Base-by-base conservation (phyloP, 345 rosid genomes). In the Eucalyptus leucophloia region DNA sequence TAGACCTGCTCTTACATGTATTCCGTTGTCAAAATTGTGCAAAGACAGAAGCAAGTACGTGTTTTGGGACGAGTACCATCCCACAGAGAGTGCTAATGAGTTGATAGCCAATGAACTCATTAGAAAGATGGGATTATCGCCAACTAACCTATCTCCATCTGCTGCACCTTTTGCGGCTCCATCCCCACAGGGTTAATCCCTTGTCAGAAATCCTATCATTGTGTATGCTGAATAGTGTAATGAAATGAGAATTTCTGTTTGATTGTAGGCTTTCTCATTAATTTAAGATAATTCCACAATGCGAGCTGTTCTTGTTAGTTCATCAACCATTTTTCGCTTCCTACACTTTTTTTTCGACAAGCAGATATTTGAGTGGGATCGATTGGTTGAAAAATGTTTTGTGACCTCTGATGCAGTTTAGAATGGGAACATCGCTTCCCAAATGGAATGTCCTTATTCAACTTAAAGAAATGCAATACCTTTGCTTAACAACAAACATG, bases 1-100 rank as follows among this genome's bases (percentile, higher is more conserved):
- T 89, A 89, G 99, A 60, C 99, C 99, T 37, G 97, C 99, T n/a
- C 92, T 97, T 10, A 97, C 99, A 12, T 97, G 99, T 89, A 9
- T 95, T 14, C 99, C 99, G 4, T 95, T 95, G 51, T 98, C 99
- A 17, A 95, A 90, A 81, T 87, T 98, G 93, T 98, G 99, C 90
- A 89, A 92, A 81, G 99, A 98, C 91, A 91, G 99, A 91, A 98
- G 97, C 94, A 95, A 97, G 92, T 97, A 95, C 77, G 96, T 97
- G 89, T 98, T 98, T 86, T 98, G 99, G 99, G 99, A 97, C 67
- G 99, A 98, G 90, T 98, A 96, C 87, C 99, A 98, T 89, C 99
- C 99, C 44, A 93, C 98, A 9, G 99, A 98, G 9, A 92, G 93
- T 15, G 99, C 99, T 19, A 97, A 97, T 81, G 92, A 94, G 92